A percentile compares a stretch with the other conserved stretches of the same genome.
Evolutionary conservation across 2,329 filamentous ascomycete species (phyloP).

Genomic region (Tothia fuscella): DNA sequence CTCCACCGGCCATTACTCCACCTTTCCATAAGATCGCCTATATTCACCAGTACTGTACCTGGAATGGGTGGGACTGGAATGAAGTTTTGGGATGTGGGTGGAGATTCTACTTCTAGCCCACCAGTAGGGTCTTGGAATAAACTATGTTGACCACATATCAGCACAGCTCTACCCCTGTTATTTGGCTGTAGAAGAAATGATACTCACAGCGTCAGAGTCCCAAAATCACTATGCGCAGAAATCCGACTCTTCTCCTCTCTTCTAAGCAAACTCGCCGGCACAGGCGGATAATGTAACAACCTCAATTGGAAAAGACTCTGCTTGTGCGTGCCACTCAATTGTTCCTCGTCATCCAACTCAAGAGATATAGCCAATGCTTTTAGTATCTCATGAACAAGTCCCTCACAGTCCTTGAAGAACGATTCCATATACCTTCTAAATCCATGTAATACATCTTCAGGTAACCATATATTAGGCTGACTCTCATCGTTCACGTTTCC

Average conservation of each 20-base stretch:
- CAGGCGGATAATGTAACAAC: slow-evolving; percentile 28
- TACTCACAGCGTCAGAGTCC: slow-evolving; percentile 28
- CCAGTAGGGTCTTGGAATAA: slow-evolving; percentile 31
- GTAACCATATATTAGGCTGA: slow-evolving; percentile 31
- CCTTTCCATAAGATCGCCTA: slow-evolving; percentile 28
- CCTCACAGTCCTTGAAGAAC: slow-evolving; percentile 16
- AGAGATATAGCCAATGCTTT: slow-evolving; percentile 17
- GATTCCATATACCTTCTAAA: slow-evolving; percentile 20
- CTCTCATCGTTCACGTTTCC: slow-evolving; percentile 19
- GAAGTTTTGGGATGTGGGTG: slow-evolving; percentile 18
- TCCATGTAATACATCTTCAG: slow-evolving; percentile 26
- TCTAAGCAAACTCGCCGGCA: slow-evolving; percentile 19
- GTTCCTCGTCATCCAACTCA: slow-evolving; percentile 14
- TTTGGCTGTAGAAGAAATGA: no score
- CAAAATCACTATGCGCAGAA: slow-evolving; percentile 32
- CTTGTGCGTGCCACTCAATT: slow-evolving; percentile 18
- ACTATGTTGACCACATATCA: no score
- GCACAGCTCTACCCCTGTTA: no score
- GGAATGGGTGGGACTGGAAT: slow-evolving; percentile 20
- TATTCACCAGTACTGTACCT: slow-evolving; percentile 26
- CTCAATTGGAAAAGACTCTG: slow-evolving; percentile 23
- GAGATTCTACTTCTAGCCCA: slow-evolving; percentile 28
- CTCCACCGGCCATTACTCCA: slow-evolving; percentile 22
- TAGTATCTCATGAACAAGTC: slow-evolving; percentile 19
- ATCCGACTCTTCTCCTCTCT: slow-evolving; percentile 21